Base-by-base conservation (phyloP, 305 asterid genomes). In the Stenogyne calaminthoides region DNA sequence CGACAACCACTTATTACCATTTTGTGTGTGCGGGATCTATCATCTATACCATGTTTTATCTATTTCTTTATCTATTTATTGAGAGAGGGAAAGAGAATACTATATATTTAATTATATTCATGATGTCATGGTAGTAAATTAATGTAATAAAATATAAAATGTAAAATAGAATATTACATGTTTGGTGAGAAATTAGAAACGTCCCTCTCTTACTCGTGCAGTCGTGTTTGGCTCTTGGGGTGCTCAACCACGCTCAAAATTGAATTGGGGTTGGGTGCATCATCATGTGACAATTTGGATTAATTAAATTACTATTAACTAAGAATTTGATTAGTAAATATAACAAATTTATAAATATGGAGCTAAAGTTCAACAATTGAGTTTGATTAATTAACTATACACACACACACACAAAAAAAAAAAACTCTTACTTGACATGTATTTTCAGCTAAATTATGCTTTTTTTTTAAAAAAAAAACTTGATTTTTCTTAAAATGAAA, bases 1-100 rank as follows among this genome's bases (percentile, higher is more conserved):
- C 91, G 89, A 89, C 96, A 87, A 27, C 72, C 84, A 87, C 88
- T 89, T 76, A 87, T 87, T 74, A 76, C 76, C 69, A 32, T 59
- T 67, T 34, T 66, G 12, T 65, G 71, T 65, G 71, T 68, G 74
- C 65, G 71, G 62, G 73, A n/a, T n/a, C n/a, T n/a, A n/a, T n/a
- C n/a, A 34, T 73, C 71, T 42, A 42, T 42, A 2, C 18, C 52
- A 46, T 14, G 16, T 46, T 46, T 46, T 37, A 6, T 32, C 36
- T 25, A 25, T 25, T 25, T 25, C 2, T 25, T 25, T 25, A 1
- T 25, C 2, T 25, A 25, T 25, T 25, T 25, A 25, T 25, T 25
- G 29, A 25, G 3, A 25, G 29, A 25, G 2, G n/a, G 29, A 25
- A 3, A 25, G 29, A 25, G 4, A 32, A 32, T 32, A 27, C 32